A percentile compares a stretch with the other conserved stretches of the same genome.
These are phyloP conservation scores for Eutypa lata DNA, from an alignment of 2,329 filamentous ascomycete species.

Conservation along the genomic window DNA sequence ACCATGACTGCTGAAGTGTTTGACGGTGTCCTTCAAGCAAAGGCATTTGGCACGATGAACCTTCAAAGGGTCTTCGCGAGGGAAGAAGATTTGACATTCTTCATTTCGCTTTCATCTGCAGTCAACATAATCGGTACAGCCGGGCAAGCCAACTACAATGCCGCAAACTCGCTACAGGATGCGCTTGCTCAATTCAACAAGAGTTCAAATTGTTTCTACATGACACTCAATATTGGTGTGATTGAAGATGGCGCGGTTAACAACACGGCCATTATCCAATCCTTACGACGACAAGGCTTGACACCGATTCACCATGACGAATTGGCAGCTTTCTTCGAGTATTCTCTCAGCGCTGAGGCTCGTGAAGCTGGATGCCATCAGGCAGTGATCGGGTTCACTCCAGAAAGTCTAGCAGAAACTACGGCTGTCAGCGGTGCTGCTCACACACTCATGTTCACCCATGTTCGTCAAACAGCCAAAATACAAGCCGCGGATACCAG, in stretches of 20 bases:
- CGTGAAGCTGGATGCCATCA: background rate
- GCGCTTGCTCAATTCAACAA: background rate
- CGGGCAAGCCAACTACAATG: background rate
- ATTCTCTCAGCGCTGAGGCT: background rate
- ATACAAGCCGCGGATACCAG: background rate
- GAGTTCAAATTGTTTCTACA: background rate
- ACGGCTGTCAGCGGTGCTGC: background rate
- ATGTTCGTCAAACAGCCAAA: background rate
- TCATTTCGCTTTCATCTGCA: background rate
- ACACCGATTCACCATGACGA: background rate
- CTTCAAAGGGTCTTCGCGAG: background rate
- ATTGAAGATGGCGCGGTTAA: background rate
- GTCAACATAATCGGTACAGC: background rate
- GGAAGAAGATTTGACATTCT: background rate
- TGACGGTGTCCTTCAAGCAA: background rate
- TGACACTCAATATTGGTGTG: background rate
- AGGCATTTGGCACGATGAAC: background rate
- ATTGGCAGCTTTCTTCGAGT: background rate
- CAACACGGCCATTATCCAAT: background rate
- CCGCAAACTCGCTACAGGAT: background rate
- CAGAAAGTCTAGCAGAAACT: background rate
- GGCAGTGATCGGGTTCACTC: background rate
- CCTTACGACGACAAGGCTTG: background rate
- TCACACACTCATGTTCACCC: background rate
- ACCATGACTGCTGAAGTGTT: background rate